Evolutionary conservation across 345 rosid species (phyloP).

Genomic region (Diplotaxis tenuifolia): DNA sequence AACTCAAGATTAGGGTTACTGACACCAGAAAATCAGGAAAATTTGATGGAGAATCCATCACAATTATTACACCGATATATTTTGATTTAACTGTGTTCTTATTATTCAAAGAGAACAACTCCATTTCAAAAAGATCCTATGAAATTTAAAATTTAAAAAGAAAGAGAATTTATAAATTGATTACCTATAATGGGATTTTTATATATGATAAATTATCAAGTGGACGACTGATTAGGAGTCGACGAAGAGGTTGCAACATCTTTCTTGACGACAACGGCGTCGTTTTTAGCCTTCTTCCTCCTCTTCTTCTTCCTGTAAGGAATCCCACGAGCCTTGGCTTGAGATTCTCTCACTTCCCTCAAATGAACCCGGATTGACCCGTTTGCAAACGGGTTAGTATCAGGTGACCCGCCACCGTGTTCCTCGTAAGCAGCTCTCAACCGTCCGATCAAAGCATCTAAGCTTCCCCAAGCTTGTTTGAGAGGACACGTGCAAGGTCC

Average conservation of each 20-base stretch:
- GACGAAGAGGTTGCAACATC: conserved; percentile 36
- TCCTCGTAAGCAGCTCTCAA: conserved; percentile 85
- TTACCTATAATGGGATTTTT: conserved; percentile 29
- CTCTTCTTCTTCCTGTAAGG: conserved; percentile 92
- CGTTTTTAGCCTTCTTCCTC: conserved; percentile 46
- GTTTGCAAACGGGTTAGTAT: conserved; percentile 78
- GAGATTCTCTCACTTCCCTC: conserved; percentile 82
- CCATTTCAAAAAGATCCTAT: conserved; percentile 2
- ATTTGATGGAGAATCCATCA: conserved; percentile 5
- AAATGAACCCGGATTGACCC: conserved; percentile 68
- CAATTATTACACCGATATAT: conserved; percentile 11
- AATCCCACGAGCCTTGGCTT: conserved; percentile 83
- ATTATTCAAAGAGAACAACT: conserved; percentile 16
- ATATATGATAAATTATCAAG: conserved; percentile 16
- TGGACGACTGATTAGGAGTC: conserved; percentile 25
- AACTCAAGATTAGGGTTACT: conserved; percentile 5
- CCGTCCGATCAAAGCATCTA: conserved; percentile 87
- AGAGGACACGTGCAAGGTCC: conserved; percentile 84
- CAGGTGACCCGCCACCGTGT: conserved; percentile 71
- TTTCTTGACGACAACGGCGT: conserved; percentile 28
- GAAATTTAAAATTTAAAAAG: not conserved
- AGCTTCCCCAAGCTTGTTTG: conserved; percentile 93
- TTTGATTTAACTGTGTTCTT: conserved; percentile 1
- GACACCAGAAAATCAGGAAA: not conserved
- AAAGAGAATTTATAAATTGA: conserved; percentile 6